Percentiles rank a stretch among this genome's conserved stretches.
Evolutionary conservation across 2,329 filamentous ascomycete genomes (phyloP).

Genomic region (Venturiaceae sp.): DNA sequence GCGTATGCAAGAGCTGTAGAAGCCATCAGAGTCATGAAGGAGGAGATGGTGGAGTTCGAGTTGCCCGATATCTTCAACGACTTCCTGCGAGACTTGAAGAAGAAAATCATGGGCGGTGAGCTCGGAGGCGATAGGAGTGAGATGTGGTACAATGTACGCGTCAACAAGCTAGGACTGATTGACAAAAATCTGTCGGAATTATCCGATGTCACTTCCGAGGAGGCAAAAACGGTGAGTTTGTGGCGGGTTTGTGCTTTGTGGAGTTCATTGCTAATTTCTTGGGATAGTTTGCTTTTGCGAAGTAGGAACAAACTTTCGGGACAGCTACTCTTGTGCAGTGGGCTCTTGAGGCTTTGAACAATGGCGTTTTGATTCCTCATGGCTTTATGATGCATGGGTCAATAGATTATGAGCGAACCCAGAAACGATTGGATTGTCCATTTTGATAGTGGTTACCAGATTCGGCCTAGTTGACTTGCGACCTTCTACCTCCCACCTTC

Average conservation of each 20-base stretch:
- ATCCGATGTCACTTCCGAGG: conserved; percentile 58
- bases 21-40: conserved; percentile 65
- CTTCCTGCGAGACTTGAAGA: conserved; percentile 63
- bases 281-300: background rate
- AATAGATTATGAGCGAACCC: background rate
- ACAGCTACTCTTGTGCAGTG: too few relatives aligned
- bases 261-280: background rate
- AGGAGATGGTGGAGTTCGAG: conserved; percentile 66
- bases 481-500: background rate
- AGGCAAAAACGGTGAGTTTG: conserved; percentile 41
- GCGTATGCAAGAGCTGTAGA: conserved; percentile 69
- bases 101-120: conserved; percentile 55
- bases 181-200: conserved; percentile 51
- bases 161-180: conserved; percentile 62
- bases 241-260: background rate
- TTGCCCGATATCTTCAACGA: conserved; percentile 68
- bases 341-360: background rate
- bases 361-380: background rate
- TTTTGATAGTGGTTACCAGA: background rate
- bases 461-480: background rate
- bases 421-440: background rate
- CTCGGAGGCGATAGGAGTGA: conserved; percentile 70
- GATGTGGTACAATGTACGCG: conserved; percentile 70
- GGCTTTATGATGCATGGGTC: background rate
- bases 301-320: background rate